Evolutionary conservation across 352 stramenopile species (phyloP).

Genomic region (Bremia lactucae): DNA sequence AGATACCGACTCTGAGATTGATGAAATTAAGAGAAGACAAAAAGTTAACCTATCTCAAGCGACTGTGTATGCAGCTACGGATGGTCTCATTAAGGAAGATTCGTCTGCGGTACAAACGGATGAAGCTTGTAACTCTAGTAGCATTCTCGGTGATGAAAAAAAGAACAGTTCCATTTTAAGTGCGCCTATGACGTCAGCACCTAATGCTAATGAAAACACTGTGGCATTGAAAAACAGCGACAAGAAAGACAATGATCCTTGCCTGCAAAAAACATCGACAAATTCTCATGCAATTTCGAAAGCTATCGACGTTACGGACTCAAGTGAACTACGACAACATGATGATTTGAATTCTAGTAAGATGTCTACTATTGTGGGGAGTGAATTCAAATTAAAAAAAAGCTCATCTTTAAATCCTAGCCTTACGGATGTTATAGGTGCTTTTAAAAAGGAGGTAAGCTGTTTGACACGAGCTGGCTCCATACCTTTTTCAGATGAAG

Average conservation of each 20-base stretch:
- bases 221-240: constrained; percentile 1
- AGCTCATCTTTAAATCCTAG: no score
- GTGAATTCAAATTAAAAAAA: no score
- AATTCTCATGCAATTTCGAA: no score
- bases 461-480: background rate
- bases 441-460: background rate
- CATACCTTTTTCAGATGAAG: background rate
- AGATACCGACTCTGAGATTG: constrained; percentile 3
- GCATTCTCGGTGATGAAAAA: background rate
- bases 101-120: background rate
- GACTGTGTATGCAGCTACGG: background rate
- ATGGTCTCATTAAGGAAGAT: constrained; percentile 3
- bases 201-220: constrained; percentile 1
- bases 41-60: background rate
- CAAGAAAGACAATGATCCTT: no score
- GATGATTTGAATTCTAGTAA: background rate
- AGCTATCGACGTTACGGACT: no score
- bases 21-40: constrained; percentile 1
- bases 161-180: background rate
- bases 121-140: background rate
- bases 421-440: constrained; percentile 1
- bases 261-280: no score
- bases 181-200: background rate
- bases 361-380: background rate
- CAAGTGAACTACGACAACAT: background rate